Evolutionary conservation across 1,284 basidiomycete genomes (phyloP).

Genomic region (Leucoagaricus sp.): DNA sequence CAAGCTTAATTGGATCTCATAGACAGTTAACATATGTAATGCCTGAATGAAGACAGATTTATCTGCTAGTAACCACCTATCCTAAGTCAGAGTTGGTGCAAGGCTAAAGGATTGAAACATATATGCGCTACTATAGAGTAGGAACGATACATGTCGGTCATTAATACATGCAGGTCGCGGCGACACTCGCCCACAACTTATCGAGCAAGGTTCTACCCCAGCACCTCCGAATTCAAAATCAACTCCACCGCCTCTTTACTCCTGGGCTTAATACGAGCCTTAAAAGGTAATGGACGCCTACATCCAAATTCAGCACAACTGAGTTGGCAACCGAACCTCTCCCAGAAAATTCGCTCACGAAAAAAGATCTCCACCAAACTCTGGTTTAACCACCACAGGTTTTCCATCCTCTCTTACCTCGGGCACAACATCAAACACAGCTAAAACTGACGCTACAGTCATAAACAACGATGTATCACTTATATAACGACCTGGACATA

Average conservation of each 20-base stretch:
- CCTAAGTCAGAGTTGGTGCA: no score
- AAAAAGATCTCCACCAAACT: background rate
- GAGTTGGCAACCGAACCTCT: background rate
- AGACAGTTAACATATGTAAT: no score
- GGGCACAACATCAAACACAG: constrained; percentile 15
- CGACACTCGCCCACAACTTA: no score
- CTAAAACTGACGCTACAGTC: constrained; percentile 12
- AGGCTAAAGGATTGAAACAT: no score
- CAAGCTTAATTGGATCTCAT: no score
- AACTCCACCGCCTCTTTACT: background rate
- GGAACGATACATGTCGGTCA: no score
- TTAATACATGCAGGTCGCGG: no score
- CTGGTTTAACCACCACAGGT: background rate
- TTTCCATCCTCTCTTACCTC: constrained; percentile 11
- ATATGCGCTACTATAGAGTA: no score
- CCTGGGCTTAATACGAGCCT: constrained; percentile 33
- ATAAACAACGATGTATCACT: constrained; percentile 9
- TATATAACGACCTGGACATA: constrained; percentile 11
- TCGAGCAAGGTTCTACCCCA: background rate
- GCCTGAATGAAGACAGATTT: no score
- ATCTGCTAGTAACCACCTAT: no score
- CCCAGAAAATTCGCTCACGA: no score
- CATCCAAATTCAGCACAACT: background rate
- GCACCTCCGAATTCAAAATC: background rate
- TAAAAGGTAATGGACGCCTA: constrained; percentile 6